These are phyloP conservation scores for Pseudoneurospora amorphoporcata DNA, from an alignment of 495 filamentous ascomycete species.

Conservation along the genomic window DNA sequence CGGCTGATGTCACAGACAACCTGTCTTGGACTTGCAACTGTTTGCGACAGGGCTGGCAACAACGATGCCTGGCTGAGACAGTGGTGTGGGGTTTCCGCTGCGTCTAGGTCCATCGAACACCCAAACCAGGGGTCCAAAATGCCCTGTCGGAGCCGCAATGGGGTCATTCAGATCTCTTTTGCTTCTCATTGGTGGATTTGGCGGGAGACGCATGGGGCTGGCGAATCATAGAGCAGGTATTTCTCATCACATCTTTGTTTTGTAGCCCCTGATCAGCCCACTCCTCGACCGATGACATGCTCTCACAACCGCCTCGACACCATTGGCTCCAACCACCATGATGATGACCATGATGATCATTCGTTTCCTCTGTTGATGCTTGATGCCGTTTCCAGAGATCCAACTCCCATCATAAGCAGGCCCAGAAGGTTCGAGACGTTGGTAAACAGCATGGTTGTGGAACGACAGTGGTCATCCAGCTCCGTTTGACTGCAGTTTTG, in stretches of 20 bases:
- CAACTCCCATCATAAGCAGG: neutral
- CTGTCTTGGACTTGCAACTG: neutral
- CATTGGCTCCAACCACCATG: neutral
- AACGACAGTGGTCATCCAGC: neutral
- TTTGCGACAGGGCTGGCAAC: neutral
- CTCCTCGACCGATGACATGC: neutral
- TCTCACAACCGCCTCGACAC: neutral
- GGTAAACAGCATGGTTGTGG: neutral
- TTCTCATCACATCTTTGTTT: slow-evolving; percentile 15
- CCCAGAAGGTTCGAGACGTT: neutral
- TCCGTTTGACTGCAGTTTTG: neutral
- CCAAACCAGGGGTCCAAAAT: neutral
- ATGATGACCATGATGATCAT: neutral
- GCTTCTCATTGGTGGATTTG: slow-evolving; percentile 9
- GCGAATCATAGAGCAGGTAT: slow-evolving; percentile 16
- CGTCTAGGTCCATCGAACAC: neutral
- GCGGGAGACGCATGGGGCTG: neutral
- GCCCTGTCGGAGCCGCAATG: neutral
- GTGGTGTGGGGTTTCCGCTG: neutral
- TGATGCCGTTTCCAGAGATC: neutral
- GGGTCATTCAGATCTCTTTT: neutral
- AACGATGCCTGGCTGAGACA: neutral
- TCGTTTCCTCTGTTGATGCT: neutral
- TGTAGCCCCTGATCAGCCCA: neutral
- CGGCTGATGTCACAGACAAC: neutral